A percentile compares a stretch with the other conserved stretches of the same genome.
These are phyloP conservation scores for Ganoderma lucidum DNA, from an alignment of 1,284 basidiomycete genomes.

Conservation along the genomic window DNA sequence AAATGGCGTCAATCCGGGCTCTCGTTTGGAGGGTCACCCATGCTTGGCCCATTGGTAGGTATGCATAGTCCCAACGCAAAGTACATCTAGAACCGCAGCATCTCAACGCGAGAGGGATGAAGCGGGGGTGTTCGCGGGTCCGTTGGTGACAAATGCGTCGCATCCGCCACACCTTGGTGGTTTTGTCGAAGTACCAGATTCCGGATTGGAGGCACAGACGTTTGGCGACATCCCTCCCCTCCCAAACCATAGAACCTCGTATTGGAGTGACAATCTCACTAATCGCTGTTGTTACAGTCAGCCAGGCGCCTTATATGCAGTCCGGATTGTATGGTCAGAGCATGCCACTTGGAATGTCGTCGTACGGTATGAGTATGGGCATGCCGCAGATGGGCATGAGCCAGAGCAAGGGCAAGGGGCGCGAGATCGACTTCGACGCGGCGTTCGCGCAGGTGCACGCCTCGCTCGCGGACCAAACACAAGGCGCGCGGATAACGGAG, in stretches of 20 bases:
- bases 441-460: conserved; percentile 72
- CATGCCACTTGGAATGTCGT: conserved; percentile 41
- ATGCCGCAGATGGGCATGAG: conserved; percentile 41
- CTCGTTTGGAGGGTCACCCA: not conserved
- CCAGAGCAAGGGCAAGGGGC: conserved; percentile 78
- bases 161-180: too few species aligned
- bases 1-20: not conserved
- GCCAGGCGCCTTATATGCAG: conserved; percentile 45
- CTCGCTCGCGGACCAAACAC: conserved; percentile 53
- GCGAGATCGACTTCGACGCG: conserved; percentile 80
- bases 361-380: conserved; percentile 26
- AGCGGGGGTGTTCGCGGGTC: too few species aligned
- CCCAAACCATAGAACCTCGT: not conserved
- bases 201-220: not conserved
- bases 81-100: too few species aligned
- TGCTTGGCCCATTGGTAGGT: not conserved
- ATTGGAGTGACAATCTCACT: too few species aligned
- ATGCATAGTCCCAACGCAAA: not conserved
- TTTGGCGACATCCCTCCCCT: not conserved
- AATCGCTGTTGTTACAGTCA: conserved; percentile 19
- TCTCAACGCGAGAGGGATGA: too few species aligned
- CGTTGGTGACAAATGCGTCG: too few species aligned
- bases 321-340: conserved; percentile 41
- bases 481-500: conserved; percentile 63
- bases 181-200: not conserved